phyloP scores from a whole-genome alignment of 2,329 filamentous ascomycete species.

The Exophiala viscosa region DNA sequence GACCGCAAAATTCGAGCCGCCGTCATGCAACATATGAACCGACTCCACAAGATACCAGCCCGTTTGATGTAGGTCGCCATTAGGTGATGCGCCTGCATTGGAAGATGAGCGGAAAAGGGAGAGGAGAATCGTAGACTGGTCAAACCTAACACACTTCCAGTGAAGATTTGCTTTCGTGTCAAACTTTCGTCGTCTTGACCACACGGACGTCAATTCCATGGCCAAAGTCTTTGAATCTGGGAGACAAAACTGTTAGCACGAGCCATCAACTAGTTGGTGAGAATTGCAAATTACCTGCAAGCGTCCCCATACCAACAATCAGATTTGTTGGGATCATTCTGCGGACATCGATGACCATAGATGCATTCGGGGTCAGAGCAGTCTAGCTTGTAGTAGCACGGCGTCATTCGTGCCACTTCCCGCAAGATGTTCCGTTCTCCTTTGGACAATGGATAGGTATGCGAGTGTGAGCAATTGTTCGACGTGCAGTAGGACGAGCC shows the following conservation, averaged over 20 bases:
- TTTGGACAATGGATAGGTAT: conserved; percentile 51
- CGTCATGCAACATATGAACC: too few relatives aligned
- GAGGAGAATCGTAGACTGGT: too few relatives aligned
- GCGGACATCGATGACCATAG: conserved; percentile 61
- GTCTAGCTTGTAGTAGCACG: conserved; percentile 55
- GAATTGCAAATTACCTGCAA: conserved; percentile 35
- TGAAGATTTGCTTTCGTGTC: conserved; percentile 9
- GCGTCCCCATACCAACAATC: conserved; percentile 56
- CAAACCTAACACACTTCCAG: too few relatives aligned
- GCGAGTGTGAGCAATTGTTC: conserved; percentile 54
- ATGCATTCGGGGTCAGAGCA: conserved; percentile 61
- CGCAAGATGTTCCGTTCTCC: conserved; percentile 53
- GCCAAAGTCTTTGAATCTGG: conserved; percentile 53
- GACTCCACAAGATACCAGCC: too few relatives aligned
- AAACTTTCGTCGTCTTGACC: conserved; percentile 51
- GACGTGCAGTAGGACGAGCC: conserved; percentile 52
- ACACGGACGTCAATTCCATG: conserved; percentile 57
- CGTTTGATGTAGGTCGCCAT: too few relatives aligned
- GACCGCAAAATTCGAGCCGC: too few relatives aligned
- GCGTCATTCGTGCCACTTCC: conserved; percentile 60
- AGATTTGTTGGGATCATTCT: conserved; percentile 49
- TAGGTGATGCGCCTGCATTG: too few relatives aligned
- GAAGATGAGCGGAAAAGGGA: too few relatives aligned
- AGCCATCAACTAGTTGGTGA: background rate
- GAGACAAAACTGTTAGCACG: background rate